A percentile compares a stretch with the other conserved stretches of the same genome.
Evolutionary conservation across 371 early-diverging fungal genomes (phyloP).

Genomic region (Lichtheimia corymbifera): DNA sequence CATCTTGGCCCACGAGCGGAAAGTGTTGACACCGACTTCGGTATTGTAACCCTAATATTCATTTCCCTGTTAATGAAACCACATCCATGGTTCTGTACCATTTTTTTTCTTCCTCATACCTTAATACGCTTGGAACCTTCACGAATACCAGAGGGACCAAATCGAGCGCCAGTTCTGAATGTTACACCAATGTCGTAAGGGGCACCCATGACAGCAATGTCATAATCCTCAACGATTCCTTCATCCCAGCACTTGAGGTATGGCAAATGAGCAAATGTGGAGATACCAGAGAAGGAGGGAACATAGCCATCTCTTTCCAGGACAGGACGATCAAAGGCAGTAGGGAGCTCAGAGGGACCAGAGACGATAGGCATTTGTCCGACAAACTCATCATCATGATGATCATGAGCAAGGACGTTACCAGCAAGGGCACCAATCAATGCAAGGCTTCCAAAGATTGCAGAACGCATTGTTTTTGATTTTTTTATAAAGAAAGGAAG

Average conservation of each 20-base stretch:
- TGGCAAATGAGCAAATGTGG: conserved; percentile 53
- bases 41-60: conserved; percentile 35
- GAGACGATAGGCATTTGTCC: conserved; percentile 18
- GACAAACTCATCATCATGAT: conserved; percentile 13
- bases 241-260: conserved; percentile 51
- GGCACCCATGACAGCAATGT: conserved; percentile 50
- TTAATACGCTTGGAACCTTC: conserved; percentile 47
- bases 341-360: conserved; percentile 17
- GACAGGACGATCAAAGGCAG: conserved; percentile 23
- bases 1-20: conserved; percentile 48
- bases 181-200: conserved; percentile 54
- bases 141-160: conserved; percentile 53
- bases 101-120: conserved; percentile 9
- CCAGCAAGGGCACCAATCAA: conserved; percentile 6
- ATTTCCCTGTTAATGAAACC: background rate
- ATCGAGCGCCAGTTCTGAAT: conserved; percentile 51
- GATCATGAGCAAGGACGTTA: background rate
- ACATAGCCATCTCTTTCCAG: conserved; percentile 35
- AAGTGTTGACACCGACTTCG: conserved; percentile 39
- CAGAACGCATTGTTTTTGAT: conserved; percentile 4
- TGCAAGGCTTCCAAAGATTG: conserved; percentile 11
- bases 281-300: conserved; percentile 48
- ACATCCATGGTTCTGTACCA: background rate
- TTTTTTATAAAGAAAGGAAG: background rate
- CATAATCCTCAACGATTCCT: conserved; percentile 35